Percentiles rank a stretch among this genome's conserved stretches.
phyloP scores from a whole-genome alignment of 2,329 filamentous ascomycete genomes.

The Penicillium sp. region DNA sequence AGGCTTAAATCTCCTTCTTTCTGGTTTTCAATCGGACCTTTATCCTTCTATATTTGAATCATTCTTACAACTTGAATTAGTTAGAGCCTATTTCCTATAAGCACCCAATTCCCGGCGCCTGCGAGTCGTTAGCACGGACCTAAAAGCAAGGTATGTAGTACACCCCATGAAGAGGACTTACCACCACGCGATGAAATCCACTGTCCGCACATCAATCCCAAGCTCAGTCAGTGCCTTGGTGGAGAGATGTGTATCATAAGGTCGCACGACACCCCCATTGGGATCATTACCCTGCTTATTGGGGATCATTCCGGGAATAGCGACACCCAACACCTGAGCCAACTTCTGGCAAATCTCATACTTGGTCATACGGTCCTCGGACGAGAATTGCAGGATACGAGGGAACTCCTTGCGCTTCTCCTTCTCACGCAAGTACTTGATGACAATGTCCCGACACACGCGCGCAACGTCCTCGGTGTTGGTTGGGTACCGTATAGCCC shows the following conservation, averaged over 20 bases:
- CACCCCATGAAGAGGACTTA: slow-evolving; percentile 29
- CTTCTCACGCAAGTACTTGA: slow-evolving; percentile 61
- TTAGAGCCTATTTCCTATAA: slow-evolving; percentile 16
- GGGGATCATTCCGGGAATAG: slow-evolving; percentile 63
- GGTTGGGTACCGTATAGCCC: slow-evolving; percentile 79
- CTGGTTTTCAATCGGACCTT: not conserved
- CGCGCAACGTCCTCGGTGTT: slow-evolving; percentile 84
- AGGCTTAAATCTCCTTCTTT: not conserved
- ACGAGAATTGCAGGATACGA: slow-evolving; percentile 76
- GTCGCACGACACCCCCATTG: slow-evolving; percentile 69
- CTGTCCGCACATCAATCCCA: slow-evolving; percentile 71
- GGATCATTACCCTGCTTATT: slow-evolving; percentile 72
- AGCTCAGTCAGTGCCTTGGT: slow-evolving; percentile 71
- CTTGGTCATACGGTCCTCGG: slow-evolving; percentile 83
- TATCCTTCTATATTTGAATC: slow-evolving; percentile 3
- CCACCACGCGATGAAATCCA: slow-evolving; percentile 83
- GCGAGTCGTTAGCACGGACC: slow-evolving; percentile 10
- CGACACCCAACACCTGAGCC: slow-evolving; percentile 74
- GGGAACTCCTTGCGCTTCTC: slow-evolving; percentile 60
- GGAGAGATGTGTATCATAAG: slow-evolving; percentile 85
- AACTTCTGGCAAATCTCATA: slow-evolving; percentile 82
- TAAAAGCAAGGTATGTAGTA: not conserved
- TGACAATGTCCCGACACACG: slow-evolving; percentile 72
- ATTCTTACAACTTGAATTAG: not conserved
- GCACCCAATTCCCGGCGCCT: slow-evolving; percentile 37